Base-by-base conservation (phyloP, 495 filamentous ascomycete species). In the Penicillium goetzii region DNA sequence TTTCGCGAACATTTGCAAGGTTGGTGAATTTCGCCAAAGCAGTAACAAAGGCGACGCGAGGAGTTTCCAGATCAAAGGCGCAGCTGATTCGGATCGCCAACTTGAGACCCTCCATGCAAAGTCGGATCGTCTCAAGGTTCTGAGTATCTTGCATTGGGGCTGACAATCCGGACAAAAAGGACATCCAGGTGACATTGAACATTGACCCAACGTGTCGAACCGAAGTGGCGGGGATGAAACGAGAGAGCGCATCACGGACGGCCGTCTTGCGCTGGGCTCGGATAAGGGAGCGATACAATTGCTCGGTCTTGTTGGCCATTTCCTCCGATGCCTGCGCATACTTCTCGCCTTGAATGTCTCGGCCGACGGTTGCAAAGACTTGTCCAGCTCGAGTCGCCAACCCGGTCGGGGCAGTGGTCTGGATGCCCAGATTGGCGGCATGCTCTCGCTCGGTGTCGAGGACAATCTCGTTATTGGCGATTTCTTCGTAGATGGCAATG, bases 161-260 rank as follows among this genome's bases (percentile, higher is more conserved):
- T 4, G 95, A 97, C 28, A 98, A 83, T 0, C 92, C 92, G 11
- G 92, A 97, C 70, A 98, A 88, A 77, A 97, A 96, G 21, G 94
- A 95, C 94, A 97, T 99, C 95, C 95, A 99, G 0, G 92, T 96
- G 17, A 97, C 93, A 66, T 98, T 93, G 67, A 99, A 99, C 94
- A 99, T 99, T 3, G 95, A 93, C 0, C 95, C 95, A 55, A 96
- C 90, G 76, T 99, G 95, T 64, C 90, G 93, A 72, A 91, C 93
- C 0, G 93, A 97, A 1, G 92, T 92, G 1, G 96, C 95, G 14
- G 91, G 89, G 63, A 98, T 95, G 74, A 93, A 99, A 66, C 86
- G 92, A 3, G 85, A 84, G 30, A 87, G 81, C 7, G 85, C 85
- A 17, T 87, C 81, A 61, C 88, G 90, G 6, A 90, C 80, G 3